phyloP scores from a whole-genome alignment of 2,329 filamentous ascomycete genomes.

The Metarhizium sp. region DNA sequence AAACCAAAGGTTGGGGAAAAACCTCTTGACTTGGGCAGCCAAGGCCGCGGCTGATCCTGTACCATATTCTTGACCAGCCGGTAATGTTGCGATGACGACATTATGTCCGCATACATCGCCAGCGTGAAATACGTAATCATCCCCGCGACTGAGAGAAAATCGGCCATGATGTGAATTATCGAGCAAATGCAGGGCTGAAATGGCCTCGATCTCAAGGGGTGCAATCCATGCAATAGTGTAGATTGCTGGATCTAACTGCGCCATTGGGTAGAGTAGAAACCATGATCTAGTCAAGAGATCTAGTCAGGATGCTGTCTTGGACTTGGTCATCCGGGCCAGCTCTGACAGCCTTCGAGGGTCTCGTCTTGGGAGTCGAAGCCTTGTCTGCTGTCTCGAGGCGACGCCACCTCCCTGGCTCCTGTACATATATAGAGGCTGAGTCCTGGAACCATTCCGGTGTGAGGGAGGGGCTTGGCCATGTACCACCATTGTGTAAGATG shows the following conservation, averaged over 20 bases:
- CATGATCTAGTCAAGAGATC: no score
- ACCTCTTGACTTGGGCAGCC: conserved; percentile 22
- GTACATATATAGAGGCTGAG: no score
- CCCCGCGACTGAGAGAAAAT: conserved; percentile 20
- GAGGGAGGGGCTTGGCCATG: no score
- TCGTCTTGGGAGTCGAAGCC: no score
- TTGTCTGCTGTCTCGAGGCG: no score
- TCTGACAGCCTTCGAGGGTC: no score
- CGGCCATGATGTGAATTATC: conserved; percentile 21
- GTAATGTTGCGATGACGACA: conserved; percentile 23
- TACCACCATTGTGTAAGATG: no score
- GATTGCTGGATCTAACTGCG: neutral
- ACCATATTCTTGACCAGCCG: conserved; percentile 22
- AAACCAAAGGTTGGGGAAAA: conserved; percentile 26
- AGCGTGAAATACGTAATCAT: conserved; percentile 27
- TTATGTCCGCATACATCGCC: conserved; percentile 13
- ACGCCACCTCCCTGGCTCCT: no score
- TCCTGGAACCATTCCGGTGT: no score
- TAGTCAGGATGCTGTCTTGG: no score
- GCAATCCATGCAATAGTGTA: neutral
- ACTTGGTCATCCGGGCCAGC: no score
- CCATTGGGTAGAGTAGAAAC: neutral
- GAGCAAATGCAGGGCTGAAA: conserved; percentile 23
- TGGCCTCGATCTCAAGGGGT: conserved; percentile 8
- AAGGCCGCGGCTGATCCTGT: conserved; percentile 23